Base-by-base conservation (phyloP, 306 rosid genomes). In the Senna siamea region DNA sequence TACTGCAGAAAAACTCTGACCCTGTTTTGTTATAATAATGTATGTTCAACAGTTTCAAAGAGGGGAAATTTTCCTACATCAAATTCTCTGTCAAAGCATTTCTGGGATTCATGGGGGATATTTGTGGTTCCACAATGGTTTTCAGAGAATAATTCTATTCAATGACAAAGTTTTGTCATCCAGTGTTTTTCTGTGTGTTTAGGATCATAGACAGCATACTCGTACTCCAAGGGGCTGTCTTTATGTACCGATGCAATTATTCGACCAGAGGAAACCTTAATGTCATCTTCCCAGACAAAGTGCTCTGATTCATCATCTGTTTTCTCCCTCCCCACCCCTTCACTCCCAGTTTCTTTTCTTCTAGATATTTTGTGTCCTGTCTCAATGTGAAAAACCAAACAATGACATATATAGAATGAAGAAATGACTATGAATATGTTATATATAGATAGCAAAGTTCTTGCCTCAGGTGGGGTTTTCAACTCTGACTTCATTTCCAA, bases 301-400 rank as follows among this genome's bases (percentile, higher is more conserved):
- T 92, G 96, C 57, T 94, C 95, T 3, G 92, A 76, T 79, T n/a
- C n/a, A n/a, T 92, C 96, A 6, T 90, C 85, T 15, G 96, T 88
- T 75, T 82, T 89, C 89, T 83, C 89, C 80, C 79, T 82, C 22
- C 96, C 96, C 37, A 34, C 9, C 96, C 88, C 76, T 90, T 94
- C 69, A 90, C 88, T 58, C 89, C 97, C 48, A 47, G 1, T 81
- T 84, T 92, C 76, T 85, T 81, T 61, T 83, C 88, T 69, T 94
- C 88, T 64, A 90, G 80, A 23, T 87, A 78, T 50, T 75, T 57
- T 0, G 93, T 77, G 17, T 90, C 96, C 97, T 91, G 79, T 26
- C 12, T n/a, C n/a, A n/a, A n/a, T 6, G 9, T 20, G 10, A 35
- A 65, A 46, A 60, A 48, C 5, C 5, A 26, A 52, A 56, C 3